Conservation (phyloP, 306 rosid genomes). For the Rosa lucieae region DNA sequence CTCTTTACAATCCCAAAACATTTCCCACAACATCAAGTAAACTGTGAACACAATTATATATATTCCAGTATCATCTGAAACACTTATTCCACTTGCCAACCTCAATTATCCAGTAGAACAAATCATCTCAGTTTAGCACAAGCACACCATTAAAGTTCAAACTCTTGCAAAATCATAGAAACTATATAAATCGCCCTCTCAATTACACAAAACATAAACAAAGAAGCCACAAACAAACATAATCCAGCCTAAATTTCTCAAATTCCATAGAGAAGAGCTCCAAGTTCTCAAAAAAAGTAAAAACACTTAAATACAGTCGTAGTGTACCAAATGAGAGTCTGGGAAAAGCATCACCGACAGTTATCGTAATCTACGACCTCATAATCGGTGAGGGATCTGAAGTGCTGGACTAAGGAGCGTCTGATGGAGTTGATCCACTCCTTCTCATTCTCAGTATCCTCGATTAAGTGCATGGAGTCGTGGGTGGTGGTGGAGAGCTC, state of each 20-base stretch:
- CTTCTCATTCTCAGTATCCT: slow-evolving; percentile 59
- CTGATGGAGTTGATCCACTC: slow-evolving; percentile 63
- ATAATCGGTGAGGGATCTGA: slow-evolving; percentile 44
- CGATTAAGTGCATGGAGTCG: slow-evolving; percentile 61
- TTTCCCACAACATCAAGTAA: not conserved
- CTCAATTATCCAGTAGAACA: not conserved
- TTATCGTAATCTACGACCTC: slow-evolving; percentile 53
- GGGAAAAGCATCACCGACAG: slow-evolving; percentile 17
- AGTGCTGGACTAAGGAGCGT: slow-evolving; percentile 51
- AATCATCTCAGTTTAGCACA: not conserved
- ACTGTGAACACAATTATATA: not conserved
- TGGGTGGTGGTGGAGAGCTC: slow-evolving; percentile 56
- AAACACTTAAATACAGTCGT: not conserved
- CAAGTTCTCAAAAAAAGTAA: not conserved
- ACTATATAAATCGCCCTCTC: not conserved
- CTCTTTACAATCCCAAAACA: not conserved
- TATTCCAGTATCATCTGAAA: not conserved
- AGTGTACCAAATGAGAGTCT: not conserved
- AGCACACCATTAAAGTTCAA: not conserved
- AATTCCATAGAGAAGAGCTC: not conserved
- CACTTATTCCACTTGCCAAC: not conserved
- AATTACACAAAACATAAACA: not conserved
- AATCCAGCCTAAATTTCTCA: not conserved
- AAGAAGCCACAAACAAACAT: not conserved
- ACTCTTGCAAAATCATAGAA: not conserved